phyloP scores from a whole-genome alignment of 2,329 filamentous ascomycete species.

The Alternaria sp. region DNA sequence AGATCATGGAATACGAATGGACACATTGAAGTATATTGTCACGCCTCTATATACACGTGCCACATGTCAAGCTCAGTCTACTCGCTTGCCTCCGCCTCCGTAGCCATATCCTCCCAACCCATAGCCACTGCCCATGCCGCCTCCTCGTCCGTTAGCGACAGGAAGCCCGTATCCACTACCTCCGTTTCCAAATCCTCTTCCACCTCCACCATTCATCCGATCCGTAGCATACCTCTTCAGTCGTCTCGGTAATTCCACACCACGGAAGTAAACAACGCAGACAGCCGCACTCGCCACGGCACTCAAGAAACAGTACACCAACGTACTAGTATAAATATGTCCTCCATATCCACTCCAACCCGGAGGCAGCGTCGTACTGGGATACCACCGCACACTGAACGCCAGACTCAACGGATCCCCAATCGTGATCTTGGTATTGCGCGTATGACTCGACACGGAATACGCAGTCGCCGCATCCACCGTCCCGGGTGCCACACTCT shows the following conservation, averaged over 20 bases:
- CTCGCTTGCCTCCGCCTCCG: conserved; percentile 51
- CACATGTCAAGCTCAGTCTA: conserved; percentile 36
- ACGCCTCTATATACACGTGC: not conserved
- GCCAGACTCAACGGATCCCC: conserved; percentile 81
- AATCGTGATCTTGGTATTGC: conserved; percentile 74
- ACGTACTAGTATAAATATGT: conserved; percentile 57
- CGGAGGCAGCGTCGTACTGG: conserved; percentile 70
- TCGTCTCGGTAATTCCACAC: conserved; percentile 58
- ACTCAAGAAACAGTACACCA: conserved; percentile 57
- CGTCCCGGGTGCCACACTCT: conserved; percentile 65
- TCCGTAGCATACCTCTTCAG: conserved; percentile 65
- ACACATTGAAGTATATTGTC: not conserved
- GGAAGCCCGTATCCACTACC: conserved; percentile 41
- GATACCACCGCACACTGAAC: conserved; percentile 88
- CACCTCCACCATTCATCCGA: conserved; percentile 48
- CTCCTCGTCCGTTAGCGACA: conserved; percentile 38
- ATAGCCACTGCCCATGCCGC: conserved; percentile 51
- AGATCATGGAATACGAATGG: conserved; percentile 9
- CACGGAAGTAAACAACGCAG: conserved; percentile 62
- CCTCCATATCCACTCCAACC: conserved; percentile 60
- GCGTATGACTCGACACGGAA: conserved; percentile 69
- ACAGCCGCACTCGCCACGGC: conserved; percentile 56
- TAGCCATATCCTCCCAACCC: conserved; percentile 53
- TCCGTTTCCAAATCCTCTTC: conserved; percentile 45
- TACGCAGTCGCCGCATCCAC: conserved; percentile 90